Base-by-base conservation (phyloP, 371 early-diverging fungal species). In the Phascolomyces articulosus region DNA sequence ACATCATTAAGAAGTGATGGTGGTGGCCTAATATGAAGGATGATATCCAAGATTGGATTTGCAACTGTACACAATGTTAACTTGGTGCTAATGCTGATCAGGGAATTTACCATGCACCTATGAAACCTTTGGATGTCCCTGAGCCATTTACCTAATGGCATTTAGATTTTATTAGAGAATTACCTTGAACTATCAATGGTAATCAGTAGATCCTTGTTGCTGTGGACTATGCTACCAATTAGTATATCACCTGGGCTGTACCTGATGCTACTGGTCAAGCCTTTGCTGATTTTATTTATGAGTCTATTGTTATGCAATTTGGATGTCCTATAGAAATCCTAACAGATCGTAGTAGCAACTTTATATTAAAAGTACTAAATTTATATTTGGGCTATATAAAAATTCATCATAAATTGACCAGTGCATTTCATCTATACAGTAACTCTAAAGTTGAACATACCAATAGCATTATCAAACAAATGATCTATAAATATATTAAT, bases 171-270 rank as follows among this genome's bases (percentile, higher is more conserved):
- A 51, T 70, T 8, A 70, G 70, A 27, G 70, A 73, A 58, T 38
- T 67, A 0, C 68, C 68, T 1, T 31, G 28, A 2, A 70, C 74
- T 0, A 11, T 34, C 13, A 56, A 60, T 4, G 69, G 71, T 0
- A 70, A 68, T 28, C 40, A 29, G 1, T 74, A 68, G 74, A 34
- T 70, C 2, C 28, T 74, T 0, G 66, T 61, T 0, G 81, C 82
- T 0, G 77, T 83, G 2, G 82, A 85, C 41, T 72, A 72, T 40
- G 40, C 66, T 2, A 78, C 80, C 0, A 77, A 69, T 38, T 80
- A 81, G 82, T 60, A 71, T 0, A 65, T 77, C 23, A 75, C 80
- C 3, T 65, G 61, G 4, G 73, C 79, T 0, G 64, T 80, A 16
- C 74, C 75, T 20, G 66, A 60, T 6, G 75, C 78, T 4, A 62